A percentile compares a stretch with the other conserved stretches of the same genome.
Conservation (phyloP, 768 basidiomycete genomes). For the Holtermanniella nyarrowii region DNA sequence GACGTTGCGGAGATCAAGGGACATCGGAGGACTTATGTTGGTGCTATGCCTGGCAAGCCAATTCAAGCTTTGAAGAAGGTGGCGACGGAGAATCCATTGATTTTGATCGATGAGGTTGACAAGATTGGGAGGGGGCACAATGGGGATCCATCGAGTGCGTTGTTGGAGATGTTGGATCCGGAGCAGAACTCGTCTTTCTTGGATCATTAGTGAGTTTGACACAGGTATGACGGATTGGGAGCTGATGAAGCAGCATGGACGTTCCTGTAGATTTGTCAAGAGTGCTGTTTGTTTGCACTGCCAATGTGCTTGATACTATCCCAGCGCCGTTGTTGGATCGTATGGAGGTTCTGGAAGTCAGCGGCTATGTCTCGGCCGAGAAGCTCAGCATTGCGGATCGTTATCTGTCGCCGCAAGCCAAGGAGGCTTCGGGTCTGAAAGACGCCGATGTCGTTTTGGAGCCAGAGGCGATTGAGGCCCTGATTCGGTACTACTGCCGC, state of each 20-base stretch:
- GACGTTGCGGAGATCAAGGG: constrained; percentile 99
- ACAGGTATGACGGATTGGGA: background rate
- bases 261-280: constrained; percentile 92
- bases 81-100: constrained; percentile 85
- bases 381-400: constrained; percentile 76
- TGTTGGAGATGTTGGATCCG: constrained; percentile 87
- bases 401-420: constrained; percentile 87
- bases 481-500: constrained; percentile 94
- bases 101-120: constrained; percentile 91
- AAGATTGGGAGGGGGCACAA: constrained; percentile 78
- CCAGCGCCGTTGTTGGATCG: constrained; percentile 86
- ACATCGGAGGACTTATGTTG: constrained; percentile 92
- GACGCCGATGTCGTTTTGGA: constrained; percentile 72
- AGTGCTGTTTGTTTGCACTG: constrained; percentile 95
- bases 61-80: constrained; percentile 88
- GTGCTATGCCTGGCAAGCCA: constrained; percentile 86
- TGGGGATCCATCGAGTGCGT: constrained; percentile 81
- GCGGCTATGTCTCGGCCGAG: constrained; percentile 88
- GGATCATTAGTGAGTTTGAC: constrained; percentile 74
- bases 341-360: constrained; percentile 93
- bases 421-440: constrained; percentile 76
- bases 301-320: constrained; percentile 86
- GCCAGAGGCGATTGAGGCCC: constrained; percentile 62
- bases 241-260: constrained; percentile 61
- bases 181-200: constrained; percentile 92